These are phyloP conservation scores for Atkinsonella hypoxylon DNA, from an alignment of 2,329 filamentous ascomycete genomes.

Conservation along the genomic window DNA sequence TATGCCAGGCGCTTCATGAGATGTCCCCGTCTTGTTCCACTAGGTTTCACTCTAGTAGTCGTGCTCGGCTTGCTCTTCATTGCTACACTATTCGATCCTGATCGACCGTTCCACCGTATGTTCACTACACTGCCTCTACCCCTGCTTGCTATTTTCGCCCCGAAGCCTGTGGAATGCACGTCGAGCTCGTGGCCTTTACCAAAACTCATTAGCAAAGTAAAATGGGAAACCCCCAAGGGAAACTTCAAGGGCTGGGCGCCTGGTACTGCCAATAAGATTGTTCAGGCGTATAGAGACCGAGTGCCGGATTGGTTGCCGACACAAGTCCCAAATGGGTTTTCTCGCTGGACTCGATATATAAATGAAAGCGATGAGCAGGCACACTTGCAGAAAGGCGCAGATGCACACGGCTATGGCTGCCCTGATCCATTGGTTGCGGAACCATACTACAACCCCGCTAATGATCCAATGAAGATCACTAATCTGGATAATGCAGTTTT, in stretches of 20 bases:
- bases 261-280: constrained; percentile 12
- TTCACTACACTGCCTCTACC: constrained; percentile 20
- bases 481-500: constrained; percentile 25
- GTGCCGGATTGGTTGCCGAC: constrained; percentile 19
- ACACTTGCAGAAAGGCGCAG: not conserved
- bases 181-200: constrained; percentile 20
- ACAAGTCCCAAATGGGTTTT: constrained; percentile 16
- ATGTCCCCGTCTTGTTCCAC: constrained; percentile 8
- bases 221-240: constrained; percentile 16
- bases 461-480: constrained; percentile 27
- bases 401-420: not conserved
- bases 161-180: constrained; percentile 15
- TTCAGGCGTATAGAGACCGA: constrained; percentile 14
- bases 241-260: constrained; percentile 24
- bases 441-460: constrained; percentile 19
- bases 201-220: constrained; percentile 13
- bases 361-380: constrained; percentile 5
- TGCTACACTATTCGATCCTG: constrained; percentile 15
- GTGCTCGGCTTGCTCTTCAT: constrained; percentile 12
- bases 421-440: constrained; percentile 4
- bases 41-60: constrained; percentile 10
- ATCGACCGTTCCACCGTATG: constrained; percentile 20
- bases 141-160: constrained; percentile 17
- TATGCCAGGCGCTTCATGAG: constrained; percentile 8
- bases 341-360: constrained; percentile 16